Conservation (phyloP, 129 eudicot genomes). For the Pulicaria dysenterica region DNA sequence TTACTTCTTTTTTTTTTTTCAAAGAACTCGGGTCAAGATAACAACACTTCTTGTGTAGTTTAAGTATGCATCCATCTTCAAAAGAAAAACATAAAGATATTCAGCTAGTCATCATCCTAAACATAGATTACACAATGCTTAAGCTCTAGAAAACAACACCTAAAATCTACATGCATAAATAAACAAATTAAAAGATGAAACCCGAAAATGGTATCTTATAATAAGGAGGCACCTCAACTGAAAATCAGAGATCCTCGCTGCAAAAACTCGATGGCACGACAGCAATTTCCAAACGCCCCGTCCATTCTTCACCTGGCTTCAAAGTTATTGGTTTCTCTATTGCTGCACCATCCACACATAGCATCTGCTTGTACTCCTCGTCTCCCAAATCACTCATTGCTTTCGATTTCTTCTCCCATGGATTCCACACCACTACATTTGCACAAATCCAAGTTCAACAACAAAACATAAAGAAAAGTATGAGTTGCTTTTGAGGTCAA, state of each 20-base stretch:
- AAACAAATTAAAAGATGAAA: conserved; percentile 21
- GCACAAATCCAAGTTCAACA: not conserved
- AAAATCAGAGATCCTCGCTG: conserved; percentile 61
- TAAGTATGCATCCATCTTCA: conserved; percentile 28
- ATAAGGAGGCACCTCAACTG: conserved; percentile 34
- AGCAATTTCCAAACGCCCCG: conserved; percentile 69
- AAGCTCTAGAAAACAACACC: conserved; percentile 25
- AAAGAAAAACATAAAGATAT: conserved; percentile 19
- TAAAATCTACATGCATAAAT: conserved; percentile 36
- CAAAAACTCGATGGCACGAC: conserved; percentile 81
- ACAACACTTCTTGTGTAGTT: conserved; percentile 5
- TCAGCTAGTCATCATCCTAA: conserved; percentile 25
- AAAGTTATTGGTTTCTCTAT: conserved; percentile 72
- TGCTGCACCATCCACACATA: conserved; percentile 85
- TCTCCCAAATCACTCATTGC: conserved; percentile 87
- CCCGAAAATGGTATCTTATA: conserved; percentile 13
- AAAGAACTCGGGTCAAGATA: conserved; percentile 7
- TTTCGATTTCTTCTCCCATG: conserved; percentile 94
- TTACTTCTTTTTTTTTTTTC: no score
- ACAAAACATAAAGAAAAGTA: no score
- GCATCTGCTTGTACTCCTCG: conserved; percentile 85
- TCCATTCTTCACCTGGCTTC: conserved; percentile 95
- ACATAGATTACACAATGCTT: conserved; percentile 24
- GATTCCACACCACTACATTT: conserved; percentile 81
- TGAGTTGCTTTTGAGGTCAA: conserved; percentile 20